Base-by-base conservation (phyloP, 768 basidiomycete genomes). In the Cystobasidium ongulense region DNA sequence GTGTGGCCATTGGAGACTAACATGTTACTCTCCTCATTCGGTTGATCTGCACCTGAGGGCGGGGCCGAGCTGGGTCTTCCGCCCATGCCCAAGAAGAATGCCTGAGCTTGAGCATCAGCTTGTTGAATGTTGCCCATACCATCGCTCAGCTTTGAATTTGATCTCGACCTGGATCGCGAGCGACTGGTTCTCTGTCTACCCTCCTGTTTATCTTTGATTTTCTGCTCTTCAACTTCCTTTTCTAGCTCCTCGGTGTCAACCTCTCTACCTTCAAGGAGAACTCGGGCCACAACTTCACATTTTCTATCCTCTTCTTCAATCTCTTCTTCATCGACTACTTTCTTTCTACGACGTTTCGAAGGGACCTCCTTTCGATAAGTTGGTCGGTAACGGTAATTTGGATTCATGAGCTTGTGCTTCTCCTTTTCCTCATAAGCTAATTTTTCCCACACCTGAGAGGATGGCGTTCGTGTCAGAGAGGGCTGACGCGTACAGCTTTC, bases 391-490 rank as follows among this genome's bases (percentile, higher is more conserved):
- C 46, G 46, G 46, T 78, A 78, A 2, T 74, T 75, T 0, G 78
- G 78, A 43, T 76, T 76, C 57, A 33, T 41, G 7, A 29, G 41
- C 43, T 27, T n/a, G 31, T 78, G 77, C 54, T 53, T 52, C 62
- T 68, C 35, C 70, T 76, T 78, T 72, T 78, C 78, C 57, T 76
- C 68, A 31, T 71, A 67, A 8, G 80, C 80, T 38, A 75, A 54
- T 18, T 76, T 31, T 39, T 80, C 76, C 76, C 76, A 80, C 13
- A 57, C 38, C 33, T 27, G 27, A 59, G n/a, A 10, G 11, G n/a
- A 54, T 54, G 57, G 57, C 21, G 25, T 46, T n/a, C 13, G 43
- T 46, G 13, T 13, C 43, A 13, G 13, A 46, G 43, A 13, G 13
- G n/a, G 13, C 13, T 13, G n/a, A 46, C n/a, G n/a, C 43, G 13